phyloP scores from a whole-genome alignment of 306 rosid genomes.

The Lathyrus aphaca region DNA sequence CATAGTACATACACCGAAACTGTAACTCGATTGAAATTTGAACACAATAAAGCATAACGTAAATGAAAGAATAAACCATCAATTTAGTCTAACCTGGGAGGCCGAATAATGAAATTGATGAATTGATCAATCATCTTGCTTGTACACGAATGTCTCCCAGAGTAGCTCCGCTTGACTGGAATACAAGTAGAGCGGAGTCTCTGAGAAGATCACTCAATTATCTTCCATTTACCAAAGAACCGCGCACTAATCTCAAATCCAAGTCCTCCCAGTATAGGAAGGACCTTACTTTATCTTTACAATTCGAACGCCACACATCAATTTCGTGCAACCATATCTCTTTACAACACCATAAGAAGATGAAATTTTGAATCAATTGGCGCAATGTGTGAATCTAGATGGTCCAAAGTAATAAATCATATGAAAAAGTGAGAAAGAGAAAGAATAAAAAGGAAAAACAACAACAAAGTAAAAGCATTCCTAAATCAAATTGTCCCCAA shows the following conservation, averaged over 20 bases:
- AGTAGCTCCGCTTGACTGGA: constrained; percentile 61
- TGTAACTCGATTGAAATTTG: constrained; percentile 8
- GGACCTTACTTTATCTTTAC: constrained; percentile 11
- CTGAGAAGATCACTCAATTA: constrained; percentile 44
- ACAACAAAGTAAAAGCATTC: constrained; percentile 33
- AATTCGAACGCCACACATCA: constrained; percentile 19
- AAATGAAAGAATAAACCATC: constrained; percentile 34
- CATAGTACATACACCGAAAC: constrained; percentile 37
- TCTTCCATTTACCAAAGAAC: constrained; percentile 29
- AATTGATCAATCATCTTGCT: constrained; percentile 91
- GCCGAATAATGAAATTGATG: constrained; percentile 92
- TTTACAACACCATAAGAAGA: constrained; percentile 33
- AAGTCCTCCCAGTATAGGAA: constrained; percentile 30
- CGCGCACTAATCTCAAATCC: constrained; percentile 33
- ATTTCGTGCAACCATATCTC: constrained; percentile 23
- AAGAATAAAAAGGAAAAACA: background rate
- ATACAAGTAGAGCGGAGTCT: constrained; percentile 41
- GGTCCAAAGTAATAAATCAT: constrained; percentile 41
- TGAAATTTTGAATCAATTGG: constrained; percentile 34
- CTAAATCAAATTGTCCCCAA: constrained; percentile 39
- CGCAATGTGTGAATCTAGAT: constrained; percentile 16
- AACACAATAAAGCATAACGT: background rate
- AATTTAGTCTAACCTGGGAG: constrained; percentile 73
- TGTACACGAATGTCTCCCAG: constrained; percentile 39
- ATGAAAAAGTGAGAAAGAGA: background rate